These are phyloP conservation scores for Leccinum imitatum DNA, from an alignment of 768 basidiomycete genomes.

Conservation along the genomic window DNA sequence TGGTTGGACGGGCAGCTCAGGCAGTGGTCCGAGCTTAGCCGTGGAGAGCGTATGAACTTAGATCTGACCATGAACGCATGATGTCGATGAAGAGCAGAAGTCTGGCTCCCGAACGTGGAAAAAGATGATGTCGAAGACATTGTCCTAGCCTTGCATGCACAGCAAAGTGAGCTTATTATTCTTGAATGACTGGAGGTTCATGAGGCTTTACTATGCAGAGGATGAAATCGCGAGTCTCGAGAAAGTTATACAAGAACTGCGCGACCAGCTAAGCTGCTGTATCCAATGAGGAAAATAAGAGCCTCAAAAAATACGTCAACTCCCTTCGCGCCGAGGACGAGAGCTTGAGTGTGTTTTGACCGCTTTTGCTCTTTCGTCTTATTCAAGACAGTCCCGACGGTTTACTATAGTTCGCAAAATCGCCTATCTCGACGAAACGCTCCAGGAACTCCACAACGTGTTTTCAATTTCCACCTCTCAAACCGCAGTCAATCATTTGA, in stretches of 20 bases:
- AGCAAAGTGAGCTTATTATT: not conserved
- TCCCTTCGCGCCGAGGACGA: not conserved
- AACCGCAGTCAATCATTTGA: not conserved
- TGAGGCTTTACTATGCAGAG: not conserved
- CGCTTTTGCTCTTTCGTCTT: not conserved
- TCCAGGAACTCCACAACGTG: not conserved
- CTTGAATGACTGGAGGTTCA: not conserved
- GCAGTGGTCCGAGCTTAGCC: conserved; percentile 12
- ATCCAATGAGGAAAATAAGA: not conserved
- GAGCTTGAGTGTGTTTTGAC: not conserved
- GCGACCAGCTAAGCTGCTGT: not conserved
- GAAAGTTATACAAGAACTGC: not conserved
- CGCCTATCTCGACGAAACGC: not conserved
- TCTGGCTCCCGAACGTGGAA: not conserved
- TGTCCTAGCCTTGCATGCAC: not conserved
- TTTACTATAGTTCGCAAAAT: not conserved
- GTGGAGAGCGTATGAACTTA: not conserved
- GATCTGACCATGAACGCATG: no score
- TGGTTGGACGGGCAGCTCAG: conserved; percentile 22
- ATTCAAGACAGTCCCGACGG: not conserved
- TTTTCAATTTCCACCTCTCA: not conserved
- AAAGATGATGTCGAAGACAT: not conserved
- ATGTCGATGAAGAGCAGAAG: no score
- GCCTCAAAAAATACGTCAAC: not conserved
- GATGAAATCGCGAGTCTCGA: not conserved